Evolutionary conservation across 352 stramenopile genomes (phyloP).

Genomic region (Globisporangium cylindrosporum): DNA sequence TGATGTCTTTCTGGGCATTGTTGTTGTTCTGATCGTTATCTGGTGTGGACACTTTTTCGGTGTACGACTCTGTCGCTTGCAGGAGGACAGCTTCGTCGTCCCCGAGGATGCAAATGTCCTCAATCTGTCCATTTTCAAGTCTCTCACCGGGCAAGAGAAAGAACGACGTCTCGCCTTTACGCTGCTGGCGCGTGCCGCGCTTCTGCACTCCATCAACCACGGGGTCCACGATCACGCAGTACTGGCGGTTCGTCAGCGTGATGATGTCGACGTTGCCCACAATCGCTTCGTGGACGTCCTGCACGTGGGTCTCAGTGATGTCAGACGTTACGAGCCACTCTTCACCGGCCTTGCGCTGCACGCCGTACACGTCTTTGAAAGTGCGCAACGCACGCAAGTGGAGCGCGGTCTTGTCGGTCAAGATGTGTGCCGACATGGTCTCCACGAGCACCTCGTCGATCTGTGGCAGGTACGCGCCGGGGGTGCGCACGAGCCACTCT

Average conservation of each 20-base stretch:
- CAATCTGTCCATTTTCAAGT: slow-evolving; percentile 56
- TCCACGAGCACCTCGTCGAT: slow-evolving; percentile 73
- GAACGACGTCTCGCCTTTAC: slow-evolving; percentile 70
- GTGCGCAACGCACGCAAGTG: slow-evolving; percentile 64
- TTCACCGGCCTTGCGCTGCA: slow-evolving; percentile 68
- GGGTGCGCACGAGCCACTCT: slow-evolving; percentile 76
- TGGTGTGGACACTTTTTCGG: slow-evolving; percentile 30
- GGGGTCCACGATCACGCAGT: slow-evolving; percentile 77
- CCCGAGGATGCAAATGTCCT: slow-evolving; percentile 64
- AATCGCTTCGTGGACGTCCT: slow-evolving; percentile 77
- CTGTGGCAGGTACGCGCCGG: slow-evolving; percentile 69
- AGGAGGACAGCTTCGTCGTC: slow-evolving; percentile 81
- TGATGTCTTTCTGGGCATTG: slow-evolving; percentile 31
- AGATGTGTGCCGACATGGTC: slow-evolving; percentile 55
- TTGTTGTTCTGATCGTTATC: slow-evolving; percentile 13
- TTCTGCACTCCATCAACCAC: slow-evolving; percentile 63
- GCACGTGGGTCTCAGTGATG: slow-evolving; percentile 71
- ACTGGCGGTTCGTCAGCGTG: slow-evolving; percentile 79
- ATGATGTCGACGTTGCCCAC: slow-evolving; percentile 53
- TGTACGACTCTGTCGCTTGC: slow-evolving; percentile 65
- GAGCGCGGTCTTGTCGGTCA: slow-evolving; percentile 63
- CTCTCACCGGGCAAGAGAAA: slow-evolving; percentile 67
- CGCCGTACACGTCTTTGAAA: slow-evolving; percentile 73
- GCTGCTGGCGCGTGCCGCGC: slow-evolving; percentile 66
- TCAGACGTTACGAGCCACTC: slow-evolving; percentile 78